Evolutionary conservation across 2,329 filamentous ascomycete species (phyloP).

Genomic region (Claviceps digitariae): DNA sequence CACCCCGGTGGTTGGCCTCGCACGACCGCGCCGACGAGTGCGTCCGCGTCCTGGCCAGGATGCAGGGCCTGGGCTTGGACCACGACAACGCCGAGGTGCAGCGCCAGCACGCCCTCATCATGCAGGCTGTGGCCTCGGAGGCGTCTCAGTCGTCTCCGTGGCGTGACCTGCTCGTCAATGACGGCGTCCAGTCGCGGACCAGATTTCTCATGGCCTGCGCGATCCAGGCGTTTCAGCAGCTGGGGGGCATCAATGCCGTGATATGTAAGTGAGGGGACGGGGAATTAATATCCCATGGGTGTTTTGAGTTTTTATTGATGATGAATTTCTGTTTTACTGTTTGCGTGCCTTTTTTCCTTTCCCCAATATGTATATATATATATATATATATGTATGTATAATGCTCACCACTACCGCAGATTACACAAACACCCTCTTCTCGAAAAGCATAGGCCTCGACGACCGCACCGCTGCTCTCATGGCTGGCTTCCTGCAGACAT

Average conservation of each 20-base stretch:
- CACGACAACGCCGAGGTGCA: neutral
- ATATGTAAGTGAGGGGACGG: conserved; percentile 28
- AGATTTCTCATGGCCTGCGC: conserved; percentile 19
- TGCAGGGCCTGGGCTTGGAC: neutral
- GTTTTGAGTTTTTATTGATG: too few relatives aligned
- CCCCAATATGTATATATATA: too few relatives aligned
- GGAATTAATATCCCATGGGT: too few relatives aligned
- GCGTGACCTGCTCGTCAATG: conserved; percentile 18
- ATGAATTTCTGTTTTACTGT: too few relatives aligned
- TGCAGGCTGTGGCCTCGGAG: neutral
- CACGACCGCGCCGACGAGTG: conserved; percentile 25
- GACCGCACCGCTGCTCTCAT: conserved; percentile 33
- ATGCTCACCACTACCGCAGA: conserved; percentile 13
- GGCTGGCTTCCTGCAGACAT: conserved; percentile 37
- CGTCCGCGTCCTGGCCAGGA: conserved; percentile 15
- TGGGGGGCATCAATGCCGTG: conserved; percentile 35
- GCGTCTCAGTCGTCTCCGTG: conserved; percentile 9
- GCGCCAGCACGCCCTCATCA: neutral
- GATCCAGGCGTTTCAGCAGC: conserved; percentile 25
- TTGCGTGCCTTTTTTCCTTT: neutral
- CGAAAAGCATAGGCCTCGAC: conserved; percentile 28
- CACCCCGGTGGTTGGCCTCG: conserved; percentile 28
- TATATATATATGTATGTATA: too few relatives aligned
- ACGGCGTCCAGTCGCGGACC: conserved; percentile 18
- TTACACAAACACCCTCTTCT: conserved; percentile 32